Base-by-base conservation (phyloP, 139 green algal species). In the Chlorella sp. region DNA sequence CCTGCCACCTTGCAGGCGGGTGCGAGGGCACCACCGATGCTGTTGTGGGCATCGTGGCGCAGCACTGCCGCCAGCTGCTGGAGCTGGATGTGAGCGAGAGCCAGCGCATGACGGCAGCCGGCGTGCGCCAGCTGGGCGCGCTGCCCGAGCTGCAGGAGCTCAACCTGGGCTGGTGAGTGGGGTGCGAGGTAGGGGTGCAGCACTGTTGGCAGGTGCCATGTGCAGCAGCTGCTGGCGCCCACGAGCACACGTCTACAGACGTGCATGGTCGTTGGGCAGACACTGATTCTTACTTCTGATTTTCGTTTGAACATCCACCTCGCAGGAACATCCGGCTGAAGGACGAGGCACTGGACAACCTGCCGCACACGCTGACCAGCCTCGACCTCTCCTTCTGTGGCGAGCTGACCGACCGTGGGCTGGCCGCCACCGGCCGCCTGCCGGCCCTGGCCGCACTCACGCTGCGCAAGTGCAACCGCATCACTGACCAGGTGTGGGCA, bases 41-140 rank as follows among this genome's bases (percentile, higher is more conserved):
- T 20, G 81, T 86, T 25, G 41, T 87, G 28, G 36, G 38, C 1
- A 28, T 74, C 16, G 62, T 87, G 34, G 62, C 81, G 28, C 39
- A 56, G 15, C 36, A 69, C n/a, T 71, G 85, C 57, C 56, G 26
- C 30, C 32, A 55, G 41, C 74, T 89, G 39, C 84, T 60, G 5
- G 39, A 51, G 74, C 72, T 89, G 57, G 86, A 89, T 44, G 36
- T 87, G 4, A 85, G 72, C 67, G 86, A 89, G 30, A 87, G 86
- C 73, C 86, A 89, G 68, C 60, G 72, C 18, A 44, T 83, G 74
- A 87, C 71, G 6, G 26, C 60, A 5, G 73, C 32, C 12, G 86
- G 81, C 6, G 57, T 88, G 41, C n/a, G 41, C 32, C 73, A 74
- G 60, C 73, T 89, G 39, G 25, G 18, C 18, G 68, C 68, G 30